Conservation (phyloP, 2,329 filamentous ascomycete genomes). For the Paramyrothecium sp. region DNA sequence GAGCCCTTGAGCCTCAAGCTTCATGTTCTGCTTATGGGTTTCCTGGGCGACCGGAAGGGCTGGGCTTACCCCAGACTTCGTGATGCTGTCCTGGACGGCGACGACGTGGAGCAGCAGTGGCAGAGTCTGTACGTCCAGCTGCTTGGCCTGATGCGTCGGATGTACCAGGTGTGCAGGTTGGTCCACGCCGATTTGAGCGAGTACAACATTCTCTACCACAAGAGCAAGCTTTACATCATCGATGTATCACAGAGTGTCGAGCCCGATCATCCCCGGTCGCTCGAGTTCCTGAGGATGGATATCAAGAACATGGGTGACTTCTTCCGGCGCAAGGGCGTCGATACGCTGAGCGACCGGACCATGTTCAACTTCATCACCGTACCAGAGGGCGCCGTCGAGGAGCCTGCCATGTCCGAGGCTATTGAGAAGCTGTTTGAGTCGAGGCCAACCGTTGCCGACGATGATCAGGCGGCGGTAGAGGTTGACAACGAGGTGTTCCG, state of each 20-base stretch:
- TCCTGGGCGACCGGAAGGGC: constrained; percentile 84
- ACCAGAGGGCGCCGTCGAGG: constrained; percentile 56
- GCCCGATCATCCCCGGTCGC: constrained; percentile 87
- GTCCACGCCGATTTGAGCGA: constrained; percentile 97
- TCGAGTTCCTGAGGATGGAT: constrained; percentile 96
- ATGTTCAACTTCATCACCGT: constrained; percentile 81
- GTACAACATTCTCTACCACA: constrained; percentile 94
- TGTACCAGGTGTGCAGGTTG: constrained; percentile 89
- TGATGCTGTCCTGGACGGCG: constrained; percentile 72
- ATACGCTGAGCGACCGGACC: constrained; percentile 74
- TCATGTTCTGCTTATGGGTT: constrained; percentile 95
- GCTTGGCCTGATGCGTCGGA: constrained; percentile 81
- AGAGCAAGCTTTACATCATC: constrained; percentile 83
- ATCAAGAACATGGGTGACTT: constrained; percentile 96
- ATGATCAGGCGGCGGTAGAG: constrained; percentile 58
- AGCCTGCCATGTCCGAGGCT: constrained; percentile 57
- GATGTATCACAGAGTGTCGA: constrained; percentile 98
- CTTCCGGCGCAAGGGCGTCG: constrained; percentile 82
- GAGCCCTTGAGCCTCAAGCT: constrained; percentile 85
- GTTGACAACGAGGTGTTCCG: constrained; percentile 91
- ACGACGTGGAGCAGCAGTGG: constrained; percentile 73
- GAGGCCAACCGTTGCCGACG: constrained; percentile 46
- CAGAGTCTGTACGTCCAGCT: constrained; percentile 77
- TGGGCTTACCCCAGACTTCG: constrained; percentile 85
- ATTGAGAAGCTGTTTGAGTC: constrained; percentile 68